Percentiles rank a stretch among this genome's conserved stretches.
These are phyloP conservation scores for Spathaspora jeffriesii DNA, from an alignment of 1,139 yeast genomes.

Conservation along the genomic window DNA sequence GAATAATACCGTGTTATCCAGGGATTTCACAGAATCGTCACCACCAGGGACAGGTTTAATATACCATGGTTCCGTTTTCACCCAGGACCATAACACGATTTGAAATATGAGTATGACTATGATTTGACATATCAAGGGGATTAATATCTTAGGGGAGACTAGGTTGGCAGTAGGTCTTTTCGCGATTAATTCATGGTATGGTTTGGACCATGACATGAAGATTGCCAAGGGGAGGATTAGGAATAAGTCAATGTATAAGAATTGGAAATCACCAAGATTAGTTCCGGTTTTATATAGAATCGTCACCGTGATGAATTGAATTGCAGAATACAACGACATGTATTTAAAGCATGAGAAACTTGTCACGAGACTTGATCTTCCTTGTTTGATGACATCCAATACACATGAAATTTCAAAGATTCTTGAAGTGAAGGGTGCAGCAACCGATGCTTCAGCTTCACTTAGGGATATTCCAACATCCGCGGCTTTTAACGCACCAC, in stretches of 20 bases:
- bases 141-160: conserved; percentile 82
- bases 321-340: conserved; percentile 96
- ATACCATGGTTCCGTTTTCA: conserved; percentile 72
- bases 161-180: conserved; percentile 94
- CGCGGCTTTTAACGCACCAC: conserved; percentile 97
- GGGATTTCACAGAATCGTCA: conserved; percentile 80
- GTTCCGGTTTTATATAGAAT: conserved; percentile 87
- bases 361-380: conserved; percentile 92
- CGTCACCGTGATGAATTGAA: conserved; percentile 87
- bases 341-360: conserved; percentile 96
- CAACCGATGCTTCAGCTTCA: conserved; percentile 98
- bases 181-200: conserved; percentile 57
- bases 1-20: conserved; percentile 88
- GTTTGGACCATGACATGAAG: conserved; percentile 97
- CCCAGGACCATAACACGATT: conserved; percentile 61
- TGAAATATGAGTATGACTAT: conserved; percentile 64
- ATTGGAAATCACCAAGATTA: conserved; percentile 97
- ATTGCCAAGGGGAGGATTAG: conserved; percentile 92
- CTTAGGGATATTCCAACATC: conserved; percentile 95
- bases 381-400: conserved; percentile 86
- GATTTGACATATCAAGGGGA: conserved; percentile 80
- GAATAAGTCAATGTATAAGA: conserved; percentile 87
- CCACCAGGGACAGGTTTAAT: conserved; percentile 80
- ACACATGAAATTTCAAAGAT: conserved; percentile 92
- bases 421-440: conserved; percentile 96